Base-by-base conservation (phyloP, 177 flowering plant genomes). In the Vitis hybrid region DNA sequence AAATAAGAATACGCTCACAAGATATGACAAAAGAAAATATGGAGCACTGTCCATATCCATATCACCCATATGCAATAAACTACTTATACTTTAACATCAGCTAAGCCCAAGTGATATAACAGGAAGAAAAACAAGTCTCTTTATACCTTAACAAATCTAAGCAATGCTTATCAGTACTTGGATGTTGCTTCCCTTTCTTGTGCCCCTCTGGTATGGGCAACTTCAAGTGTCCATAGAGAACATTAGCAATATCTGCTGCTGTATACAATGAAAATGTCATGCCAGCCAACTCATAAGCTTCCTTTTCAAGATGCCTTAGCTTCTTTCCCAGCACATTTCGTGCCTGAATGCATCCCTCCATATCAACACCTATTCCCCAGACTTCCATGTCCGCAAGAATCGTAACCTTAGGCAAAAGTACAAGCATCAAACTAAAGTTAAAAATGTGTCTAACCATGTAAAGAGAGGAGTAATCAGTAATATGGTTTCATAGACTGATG, bases 381-480 rank as follows among this genome's bases (percentile, higher is more conserved):
- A 80, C 71, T 78, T 96, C 99, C 98, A 96, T 96, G 70, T 93
- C 94, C 2, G 97, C 99, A 78, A 96, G 91, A 76, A 94, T 85
- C 67, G 85, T 82, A 39, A 90, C 99, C 99, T 96, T 76, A 58
- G n/a, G 62, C 15, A 66, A 11, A 15, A 10, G 45, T 39, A 60
- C 32, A 58, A 72, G 18, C 34, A 69, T 17, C 26, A 68, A 63
- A 52, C 11, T 45, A 56, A 39, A 5, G 6, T 39, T 39, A 39
- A 39, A 39, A 5, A 7, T 39, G 8, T 50, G 17, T 56, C n/a
- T 11, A 60, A 26, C 17, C 39, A 60, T 11, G 6, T 32, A 23
- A 21, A 60, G 8, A 26, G 15, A 21, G 48, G 32, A 11, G 11
- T 57, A 57, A 54, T 15, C 17, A 6, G 18, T 54, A 1, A 14